phyloP scores from a whole-genome alignment of 495 filamentous ascomycete species.

The Xylaria grammica region DNA sequence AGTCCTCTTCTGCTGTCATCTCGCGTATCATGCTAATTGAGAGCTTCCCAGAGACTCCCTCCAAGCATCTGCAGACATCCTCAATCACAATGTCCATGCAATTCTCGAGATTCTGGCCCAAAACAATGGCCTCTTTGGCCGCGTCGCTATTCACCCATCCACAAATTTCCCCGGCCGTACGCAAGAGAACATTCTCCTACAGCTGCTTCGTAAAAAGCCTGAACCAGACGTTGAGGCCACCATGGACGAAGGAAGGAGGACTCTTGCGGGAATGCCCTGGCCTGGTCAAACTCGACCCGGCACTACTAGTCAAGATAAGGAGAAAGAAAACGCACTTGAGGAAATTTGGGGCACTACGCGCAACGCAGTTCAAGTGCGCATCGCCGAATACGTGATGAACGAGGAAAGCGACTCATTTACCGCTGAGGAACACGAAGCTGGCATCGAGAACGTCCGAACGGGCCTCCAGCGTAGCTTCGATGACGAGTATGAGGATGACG shows the following conservation, averaged over 20 bases:
- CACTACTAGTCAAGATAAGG: neutral
- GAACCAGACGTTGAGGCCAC: slow-evolving; percentile 75
- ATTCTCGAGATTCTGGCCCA: slow-evolving; percentile 63
- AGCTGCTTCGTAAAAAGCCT: slow-evolving; percentile 79
- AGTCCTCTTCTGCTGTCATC: neutral
- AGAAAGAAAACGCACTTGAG: slow-evolving; percentile 47
- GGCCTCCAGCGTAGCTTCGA: slow-evolving; percentile 64
- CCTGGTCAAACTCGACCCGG: neutral
- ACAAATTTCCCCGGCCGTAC: slow-evolving; percentile 76
- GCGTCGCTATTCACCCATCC: slow-evolving; percentile 71
- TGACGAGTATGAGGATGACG: slow-evolving; percentile 63
- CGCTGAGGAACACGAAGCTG: slow-evolving; percentile 67
- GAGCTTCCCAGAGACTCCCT: slow-evolving; percentile 63
- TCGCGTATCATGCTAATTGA: neutral
- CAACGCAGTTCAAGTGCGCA: slow-evolving; percentile 40
- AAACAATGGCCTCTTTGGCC: slow-evolving; percentile 64
- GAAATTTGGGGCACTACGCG: slow-evolving; percentile 49
- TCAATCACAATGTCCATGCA: slow-evolving; percentile 65
- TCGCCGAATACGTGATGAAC: slow-evolving; percentile 46
- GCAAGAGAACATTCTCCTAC: slow-evolving; percentile 65
- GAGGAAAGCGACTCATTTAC: slow-evolving; percentile 66
- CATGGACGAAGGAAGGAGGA: slow-evolving; percentile 65
- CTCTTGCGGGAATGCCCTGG: slow-evolving; percentile 29
- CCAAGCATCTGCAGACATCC: slow-evolving; percentile 68
- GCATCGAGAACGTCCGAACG: slow-evolving; percentile 72